Base-by-base conservation (phyloP, 306 rosid species). In the Gynostemma pentaphyllum region DNA sequence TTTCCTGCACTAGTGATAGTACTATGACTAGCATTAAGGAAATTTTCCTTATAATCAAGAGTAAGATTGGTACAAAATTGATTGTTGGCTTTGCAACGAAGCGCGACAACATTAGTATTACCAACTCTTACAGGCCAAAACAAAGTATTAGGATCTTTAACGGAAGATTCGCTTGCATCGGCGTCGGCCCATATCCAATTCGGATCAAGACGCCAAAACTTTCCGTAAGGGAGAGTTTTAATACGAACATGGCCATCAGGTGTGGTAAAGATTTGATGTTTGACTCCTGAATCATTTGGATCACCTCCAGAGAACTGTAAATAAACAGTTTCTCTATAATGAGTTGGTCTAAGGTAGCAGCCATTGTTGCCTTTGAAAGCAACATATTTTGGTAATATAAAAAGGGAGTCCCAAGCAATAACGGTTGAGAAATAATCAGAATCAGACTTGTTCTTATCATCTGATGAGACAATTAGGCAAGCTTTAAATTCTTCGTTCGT, bases 301-400 rank as follows among this genome's bases (percentile, higher is more conserved):
- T 45, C 51, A 0, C 0, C 9, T 3, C 44, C 44, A 8, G 44
- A 39, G 13, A 10, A 39, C 13, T 39, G 44, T 3, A 39, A 8
- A 2, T 39, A 39, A 10, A 39, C 12, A 10, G 9, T 39, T 0
- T 14, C 44, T 8, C 44, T 14, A 10, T 39, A 14, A 0, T 39
- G 13, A 39, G 39, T 4, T 6, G 39, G 39, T 2, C 39, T 34
- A 34, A 34, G 47, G 16, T 19, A 69, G 16, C 0, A 2, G 15
- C 21, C 67, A 10, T 60, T 27, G 7, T 54, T 4, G 23, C 32
- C 44, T 7, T 19, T 70, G 23, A 70, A 70, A 0, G 53, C 68
- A 10, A 70, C 53, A 2, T 46, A 34, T 62, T 39, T 37, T 6
- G 74, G 74, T 4, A 70, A 27, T 23, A 49, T 24, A 19, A 13